Percentiles rank a stretch among this genome's conserved stretches.
phyloP scores from a whole-genome alignment of 805 yeast genomes.

The Lipomyces oligophaga region DNA sequence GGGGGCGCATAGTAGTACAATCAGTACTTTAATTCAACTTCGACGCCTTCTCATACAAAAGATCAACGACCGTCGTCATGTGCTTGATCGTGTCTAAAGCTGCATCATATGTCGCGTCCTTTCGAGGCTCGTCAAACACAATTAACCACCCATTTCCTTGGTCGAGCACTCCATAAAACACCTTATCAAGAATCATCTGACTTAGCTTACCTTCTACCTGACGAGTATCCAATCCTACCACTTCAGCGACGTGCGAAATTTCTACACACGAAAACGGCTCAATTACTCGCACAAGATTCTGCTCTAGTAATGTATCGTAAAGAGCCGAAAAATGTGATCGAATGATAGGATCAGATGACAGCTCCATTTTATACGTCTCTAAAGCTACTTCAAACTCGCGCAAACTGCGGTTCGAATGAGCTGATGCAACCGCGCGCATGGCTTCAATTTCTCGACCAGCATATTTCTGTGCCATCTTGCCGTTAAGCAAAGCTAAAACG shows the following conservation, averaged over 20 bases:
- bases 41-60: constrained; percentile 70
- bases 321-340: constrained; percentile 88
- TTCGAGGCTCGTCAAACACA: constrained; percentile 81
- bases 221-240: constrained; percentile 79
- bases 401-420: constrained; percentile 84
- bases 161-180: constrained; percentile 93
- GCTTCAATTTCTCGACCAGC: constrained; percentile 88
- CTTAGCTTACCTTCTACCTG: constrained; percentile 92
- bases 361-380: constrained; percentile 60
- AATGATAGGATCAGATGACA: constrained; percentile 81
- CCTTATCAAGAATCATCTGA: constrained; percentile 93
- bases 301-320: constrained; percentile 88
- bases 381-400: constrained; percentile 87
- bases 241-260: constrained; percentile 77
- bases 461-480: constrained; percentile 69
- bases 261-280: constrained; percentile 98
- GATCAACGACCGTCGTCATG: constrained; percentile 83
- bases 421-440: constrained; percentile 87
- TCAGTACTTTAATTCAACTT: constrained; percentile 15
- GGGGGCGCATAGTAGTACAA: no score
- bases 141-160: constrained; percentile 98
- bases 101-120: constrained; percentile 83
- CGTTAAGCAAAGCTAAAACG: constrained; percentile 49
- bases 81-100: constrained; percentile 82
- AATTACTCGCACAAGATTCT: constrained; percentile 86